These are phyloP conservation scores for Dianthus caryophyllus DNA, from an alignment of 148 eudicot species.

Conservation along the genomic window DNA sequence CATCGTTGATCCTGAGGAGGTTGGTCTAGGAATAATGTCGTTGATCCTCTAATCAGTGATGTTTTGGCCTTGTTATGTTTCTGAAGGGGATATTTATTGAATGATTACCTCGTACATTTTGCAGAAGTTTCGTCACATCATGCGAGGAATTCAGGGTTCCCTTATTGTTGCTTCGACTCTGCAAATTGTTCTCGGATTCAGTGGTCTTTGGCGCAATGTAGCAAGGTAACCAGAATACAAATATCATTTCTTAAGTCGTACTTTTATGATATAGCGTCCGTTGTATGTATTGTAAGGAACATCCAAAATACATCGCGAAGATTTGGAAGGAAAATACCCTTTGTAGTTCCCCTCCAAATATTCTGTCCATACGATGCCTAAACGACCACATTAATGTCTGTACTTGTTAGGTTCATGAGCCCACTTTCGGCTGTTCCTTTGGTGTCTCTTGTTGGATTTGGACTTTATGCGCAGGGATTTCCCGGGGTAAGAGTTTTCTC, in stretches of 20 bases:
- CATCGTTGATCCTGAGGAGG: constrained; percentile 66
- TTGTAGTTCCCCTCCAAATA: too few species aligned
- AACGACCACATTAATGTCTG: not conserved
- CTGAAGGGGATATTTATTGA: not conserved
- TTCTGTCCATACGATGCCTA: too few species aligned
- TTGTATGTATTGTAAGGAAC: too few species aligned
- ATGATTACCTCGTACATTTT: constrained; percentile 1
- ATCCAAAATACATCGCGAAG: too few species aligned
- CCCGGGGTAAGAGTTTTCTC: constrained; percentile 57
- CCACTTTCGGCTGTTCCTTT: constrained; percentile 80
- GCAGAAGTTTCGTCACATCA: constrained; percentile 67
- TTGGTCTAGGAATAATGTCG: constrained; percentile 14
- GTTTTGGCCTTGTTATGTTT: not conserved
- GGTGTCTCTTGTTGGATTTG: constrained; percentile 75
- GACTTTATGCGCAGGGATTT: constrained; percentile 78
- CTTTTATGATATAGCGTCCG: not conserved
- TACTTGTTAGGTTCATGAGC: constrained; percentile 56
- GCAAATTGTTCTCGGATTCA: constrained; percentile 81
- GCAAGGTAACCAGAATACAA: constrained; percentile 38
- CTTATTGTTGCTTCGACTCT: constrained; percentile 78
- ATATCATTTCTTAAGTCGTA: not conserved
- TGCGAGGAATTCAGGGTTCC: constrained; percentile 90
- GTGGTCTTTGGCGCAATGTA: constrained; percentile 90
- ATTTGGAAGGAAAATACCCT: too few species aligned
- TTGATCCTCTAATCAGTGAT: not conserved